Conservation (phyloP, 352 stramenopile species). For the Phytophthora pinifolia region DNA sequence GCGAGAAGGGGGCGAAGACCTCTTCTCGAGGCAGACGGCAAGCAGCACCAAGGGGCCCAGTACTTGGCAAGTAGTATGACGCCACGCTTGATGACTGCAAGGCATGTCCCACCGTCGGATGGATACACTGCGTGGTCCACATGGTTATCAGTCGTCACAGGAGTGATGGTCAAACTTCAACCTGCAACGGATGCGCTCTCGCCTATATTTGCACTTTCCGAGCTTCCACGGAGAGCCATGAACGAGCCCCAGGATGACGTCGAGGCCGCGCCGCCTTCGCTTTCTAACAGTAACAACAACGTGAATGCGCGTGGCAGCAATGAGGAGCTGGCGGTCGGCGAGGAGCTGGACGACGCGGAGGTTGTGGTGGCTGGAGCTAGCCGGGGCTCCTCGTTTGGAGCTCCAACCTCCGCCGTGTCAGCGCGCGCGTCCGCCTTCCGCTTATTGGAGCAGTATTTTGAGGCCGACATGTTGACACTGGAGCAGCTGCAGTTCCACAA, state of each 20-base stretch:
- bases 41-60: conserved; percentile 1
- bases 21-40: conserved; percentile 1
- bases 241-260: conserved; percentile 12
- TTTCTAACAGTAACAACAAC: conserved; percentile 14
- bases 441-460: conserved; percentile 82
- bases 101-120: conserved; percentile 14
- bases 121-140: conserved; percentile 16
- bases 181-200: conserved; percentile 2
- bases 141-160: conserved; percentile 8
- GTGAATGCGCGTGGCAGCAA: conserved; percentile 14
- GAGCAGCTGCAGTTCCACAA: conserved; percentile 83
- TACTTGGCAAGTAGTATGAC: conserved; percentile 8
- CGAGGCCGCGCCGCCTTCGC: conserved; percentile 1
- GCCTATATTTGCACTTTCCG: conserved; percentile 13
- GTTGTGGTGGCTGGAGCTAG: conserved; percentile 11
- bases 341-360: conserved; percentile 15
- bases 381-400: conserved; percentile 3
- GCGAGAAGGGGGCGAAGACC: background rate
- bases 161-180: conserved; percentile 32
- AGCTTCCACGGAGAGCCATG: conserved; percentile 1
- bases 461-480: conserved; percentile 81
- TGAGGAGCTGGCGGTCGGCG: conserved; percentile 14
- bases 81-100: no score
- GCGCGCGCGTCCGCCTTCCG: conserved; percentile 70
- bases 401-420: conserved; percentile 47